Evolutionary conservation across 2,329 filamentous ascomycete genomes (phyloP).

Genomic region (Fusarium torulosum): DNA sequence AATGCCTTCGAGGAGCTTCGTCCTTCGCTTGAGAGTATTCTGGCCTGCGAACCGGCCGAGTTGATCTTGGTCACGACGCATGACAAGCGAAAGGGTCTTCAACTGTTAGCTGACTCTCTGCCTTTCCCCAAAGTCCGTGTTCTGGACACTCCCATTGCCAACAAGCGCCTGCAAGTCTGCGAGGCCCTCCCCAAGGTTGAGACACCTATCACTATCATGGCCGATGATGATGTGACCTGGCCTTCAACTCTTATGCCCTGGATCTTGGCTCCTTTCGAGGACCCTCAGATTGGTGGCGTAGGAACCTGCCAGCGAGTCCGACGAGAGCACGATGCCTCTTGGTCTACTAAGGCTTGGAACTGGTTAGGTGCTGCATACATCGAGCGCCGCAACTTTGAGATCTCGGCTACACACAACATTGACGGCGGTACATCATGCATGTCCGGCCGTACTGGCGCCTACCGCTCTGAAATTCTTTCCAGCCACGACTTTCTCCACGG

Average conservation of each 20-base stretch:
- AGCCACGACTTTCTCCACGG: constrained; percentile 87
- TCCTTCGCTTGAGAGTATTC: constrained; percentile 82
- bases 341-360: constrained; percentile 78
- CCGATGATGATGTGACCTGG: constrained; percentile 96
- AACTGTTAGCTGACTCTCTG: constrained; percentile 74
- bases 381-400: constrained; percentile 95
- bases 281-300: constrained; percentile 85
- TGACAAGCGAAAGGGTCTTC: constrained; percentile 77
- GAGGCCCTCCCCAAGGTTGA: constrained; percentile 87
- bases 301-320: constrained; percentile 90
- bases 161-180: constrained; percentile 95
- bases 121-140: constrained; percentile 75
- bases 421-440: constrained; percentile 97
- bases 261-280: constrained; percentile 93
- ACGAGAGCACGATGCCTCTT: constrained; percentile 71
- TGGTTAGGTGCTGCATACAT: constrained; percentile 94
- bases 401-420: constrained; percentile 93
- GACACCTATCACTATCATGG: constrained; percentile 89
- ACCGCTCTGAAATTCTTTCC: constrained; percentile 88
- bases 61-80: constrained; percentile 90
- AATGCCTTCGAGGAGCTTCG: constrained; percentile 86
- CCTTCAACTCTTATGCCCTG: constrained; percentile 86
- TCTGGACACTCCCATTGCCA: constrained; percentile 84
- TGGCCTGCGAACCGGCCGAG: constrained; percentile 76
- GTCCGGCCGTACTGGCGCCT: constrained; percentile 92